Base-by-base conservation (phyloP, 352 stramenopile species). In the Thraustotheca clavata region DNA sequence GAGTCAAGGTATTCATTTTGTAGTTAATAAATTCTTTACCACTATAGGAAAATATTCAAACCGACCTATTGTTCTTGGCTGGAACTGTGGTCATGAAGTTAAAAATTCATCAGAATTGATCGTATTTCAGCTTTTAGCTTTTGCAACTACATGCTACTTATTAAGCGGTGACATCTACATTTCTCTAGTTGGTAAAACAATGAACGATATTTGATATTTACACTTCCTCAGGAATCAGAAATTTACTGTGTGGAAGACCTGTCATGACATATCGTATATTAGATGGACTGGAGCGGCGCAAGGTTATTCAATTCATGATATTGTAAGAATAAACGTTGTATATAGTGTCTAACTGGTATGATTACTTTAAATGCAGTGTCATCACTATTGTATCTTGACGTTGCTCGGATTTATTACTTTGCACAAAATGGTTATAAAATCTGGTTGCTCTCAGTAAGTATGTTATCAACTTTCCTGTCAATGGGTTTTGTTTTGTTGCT, bases 1-100 rank as follows among this genome's bases (percentile, higher is more conserved):
- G 57, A 65, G 57, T 32, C 57, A 65, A 65, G 57, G 57, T 54
- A 52, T 24, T n/a, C n/a, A n/a, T n/a, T n/a, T n/a, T n/a, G n/a
- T n/a, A n/a, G n/a, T n/a, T n/a, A n/a, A n/a, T n/a, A n/a, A n/a
- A n/a, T n/a, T n/a, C n/a, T n/a, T n/a, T n/a, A n/a, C n/a, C n/a
- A n/a, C n/a, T n/a, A 9, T 32, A 62, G 54, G 54, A 22, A 65
- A 65, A 39, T 36, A 41, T 5, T 65, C 57, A 40, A 20, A 65
- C n/a, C 36, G 34, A 2, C 55, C 55, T 20, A 33, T 65, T 4
- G 39, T 22, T n/a, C 38, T 33, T 18, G 57, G 35, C 11, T 65
- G 57, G 57, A 43, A 40, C 18, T 65, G 57, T 24, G 57, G 57
- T 7, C 57, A 65, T 22, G 16, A 5, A 8, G 33, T 63, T 6